Evolutionary conservation across 1,284 basidiomycete species (phyloP), one percentile per base, ranked within the genome.

Genomic region (Tilletia setariae): DNA sequence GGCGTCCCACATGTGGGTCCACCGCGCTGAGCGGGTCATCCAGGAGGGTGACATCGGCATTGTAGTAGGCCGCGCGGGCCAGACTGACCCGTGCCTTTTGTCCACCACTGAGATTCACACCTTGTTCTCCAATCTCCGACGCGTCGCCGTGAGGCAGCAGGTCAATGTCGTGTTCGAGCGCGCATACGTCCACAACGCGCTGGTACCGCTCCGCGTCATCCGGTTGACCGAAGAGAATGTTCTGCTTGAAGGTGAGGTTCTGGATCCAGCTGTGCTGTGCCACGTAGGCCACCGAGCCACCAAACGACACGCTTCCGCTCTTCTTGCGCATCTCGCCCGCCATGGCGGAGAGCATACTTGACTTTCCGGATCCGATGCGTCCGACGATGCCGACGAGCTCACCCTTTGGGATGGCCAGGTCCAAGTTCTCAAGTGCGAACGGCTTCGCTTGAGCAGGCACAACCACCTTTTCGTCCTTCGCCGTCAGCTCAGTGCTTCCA

Each of bases 311-410:
- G 40, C 35, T 62, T 13, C 70, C 72, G n/a, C 23, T 16, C 8
- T 35, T 63, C 49, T 67, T 63, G 2, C 68, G 53, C 70, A 72
- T 69, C 49, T 69, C 70, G 32, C 70, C 70, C 30, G 66, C 68
- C 11, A 70, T 43, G 4, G 68, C 70, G 13, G 65, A 66, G 11
- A 74, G 49, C 1, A 74, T 49, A 15, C 56, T 84, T 9, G 78
- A 81, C 70, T 84, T 84, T 40, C 83, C 84, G 23, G 77, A 81
- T 49, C 85, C 85, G 0, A 86, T 86, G 15, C 86, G 83, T 6
- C 90, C 94, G 2, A 97, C 87, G 70, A 97, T 90, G 23, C 93
- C 95, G 67, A 95, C 88, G 83, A 92, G 91, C 81, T 91, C 88
- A 1, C 91, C 90, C 4, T 89, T 85, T 67, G 85, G 80, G 44